Conservation (phyloP, 768 basidiomycete species). For the Rhodotorula paludigena region DNA sequence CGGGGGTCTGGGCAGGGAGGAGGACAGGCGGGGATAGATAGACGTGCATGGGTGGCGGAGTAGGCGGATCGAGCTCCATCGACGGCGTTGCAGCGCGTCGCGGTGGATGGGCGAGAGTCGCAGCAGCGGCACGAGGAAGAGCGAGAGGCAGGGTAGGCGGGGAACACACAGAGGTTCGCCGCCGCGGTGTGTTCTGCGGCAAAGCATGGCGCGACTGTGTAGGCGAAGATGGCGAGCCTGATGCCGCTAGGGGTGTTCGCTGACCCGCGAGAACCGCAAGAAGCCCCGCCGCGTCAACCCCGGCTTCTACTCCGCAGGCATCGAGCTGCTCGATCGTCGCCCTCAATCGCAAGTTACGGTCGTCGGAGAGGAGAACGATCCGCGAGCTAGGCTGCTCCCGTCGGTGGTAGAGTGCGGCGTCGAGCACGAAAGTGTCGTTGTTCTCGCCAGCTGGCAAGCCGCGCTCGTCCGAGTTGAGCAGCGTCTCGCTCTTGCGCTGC, state of each 20-base stretch:
- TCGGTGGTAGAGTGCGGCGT: slow-evolving; percentile 19
- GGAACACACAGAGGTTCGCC: neutral
- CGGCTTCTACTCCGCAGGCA: neutral
- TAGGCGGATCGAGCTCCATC: slow-evolving; percentile 20
- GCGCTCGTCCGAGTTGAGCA: neutral
- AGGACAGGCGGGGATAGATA: slow-evolving; percentile 1
- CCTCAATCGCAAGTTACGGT: slow-evolving; percentile 26
- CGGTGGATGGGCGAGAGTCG: neutral
- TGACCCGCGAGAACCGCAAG: slow-evolving; percentile 8
- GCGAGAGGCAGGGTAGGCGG: neutral
- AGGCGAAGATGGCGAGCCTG: neutral
- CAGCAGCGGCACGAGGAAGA: neutral
- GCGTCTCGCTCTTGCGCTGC: slow-evolving; percentile 24
- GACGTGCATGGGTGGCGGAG: neutral
- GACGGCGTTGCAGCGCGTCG: neutral
- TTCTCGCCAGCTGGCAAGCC: neutral
- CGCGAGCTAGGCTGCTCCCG: neutral
- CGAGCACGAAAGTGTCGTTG: slow-evolving; percentile 35
- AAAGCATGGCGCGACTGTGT: neutral
- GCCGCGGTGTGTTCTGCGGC: neutral
- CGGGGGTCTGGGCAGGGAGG: neutral
- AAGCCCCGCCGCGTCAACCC: neutral
- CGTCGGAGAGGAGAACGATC: slow-evolving; percentile 24
- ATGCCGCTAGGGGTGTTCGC: neutral
- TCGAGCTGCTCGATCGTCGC: slow-evolving; percentile 32